Evolutionary conservation across 306 rosid genomes (phyloP), one percentile per base, ranked within the genome.

Genomic region (Leucaena leucocephala): DNA sequence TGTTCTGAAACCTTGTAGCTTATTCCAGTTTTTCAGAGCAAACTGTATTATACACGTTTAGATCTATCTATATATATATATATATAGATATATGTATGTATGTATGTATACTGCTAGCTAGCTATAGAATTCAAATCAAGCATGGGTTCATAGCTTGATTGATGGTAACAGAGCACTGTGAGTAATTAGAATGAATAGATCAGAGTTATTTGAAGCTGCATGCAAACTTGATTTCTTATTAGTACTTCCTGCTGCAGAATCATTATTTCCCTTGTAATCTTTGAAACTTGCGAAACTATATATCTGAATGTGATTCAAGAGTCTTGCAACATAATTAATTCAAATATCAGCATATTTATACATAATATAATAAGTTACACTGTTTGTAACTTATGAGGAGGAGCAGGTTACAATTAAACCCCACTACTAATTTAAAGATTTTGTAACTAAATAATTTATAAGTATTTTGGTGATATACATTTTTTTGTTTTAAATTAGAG

Each of bases 231-330:
- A 34, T 43, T 59, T 68, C 42, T 9, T 50, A 40, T 27, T 11
- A 36, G 46, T 44, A 45, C 8, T 14, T 62, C 50, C 3, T 12
- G 59, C 19, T 55, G 70, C 2, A 44, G 34, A 27, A 74, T 19
- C 14, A 43, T 42, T 42, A 70, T 87, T 89, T 36, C 81, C 82
- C 65, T 27, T 59, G 16, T 59, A 4, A 27, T 59, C 38, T 59
- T 22, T 4, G 38, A 11, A 22, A 59, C 4, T 58, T 58, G 22
- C 27, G 2, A 55, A 13, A 19, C 61, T 17, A 27, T 27, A 17
- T 6, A 54, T 0, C 22, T 17, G 16, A 14, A 50, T 50, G 57
- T 27, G 27, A 27, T 27, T 27, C 1, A 27, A 27, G 27, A 27
- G 27, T 27, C 27, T 27, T 27, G 27, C 27, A 27, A 27, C 27